Conservation (phyloP, 495 filamentous ascomycete genomes). For the Barbatosphaeria neglecta region DNA sequence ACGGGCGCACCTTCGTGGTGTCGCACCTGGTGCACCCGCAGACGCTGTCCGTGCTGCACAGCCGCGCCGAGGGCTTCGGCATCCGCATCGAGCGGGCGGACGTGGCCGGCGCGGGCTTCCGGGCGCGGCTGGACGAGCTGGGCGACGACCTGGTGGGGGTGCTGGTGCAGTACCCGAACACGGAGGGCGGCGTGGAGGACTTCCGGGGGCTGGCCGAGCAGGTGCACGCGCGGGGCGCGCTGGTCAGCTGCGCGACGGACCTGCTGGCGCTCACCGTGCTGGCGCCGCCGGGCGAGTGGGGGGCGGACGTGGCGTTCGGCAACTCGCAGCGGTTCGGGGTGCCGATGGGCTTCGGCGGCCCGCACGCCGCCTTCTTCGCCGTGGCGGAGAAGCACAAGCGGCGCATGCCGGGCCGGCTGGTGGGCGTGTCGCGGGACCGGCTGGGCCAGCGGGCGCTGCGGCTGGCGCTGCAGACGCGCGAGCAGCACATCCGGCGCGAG, state of each 20-base stretch:
- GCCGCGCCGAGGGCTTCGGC: slow-evolving; percentile 87
- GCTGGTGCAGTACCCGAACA: slow-evolving; percentile 90
- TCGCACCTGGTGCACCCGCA: slow-evolving; percentile 78
- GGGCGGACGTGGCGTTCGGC: slow-evolving; percentile 93
- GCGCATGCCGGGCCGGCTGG: slow-evolving; percentile 87
- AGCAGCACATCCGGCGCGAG: slow-evolving; percentile 94
- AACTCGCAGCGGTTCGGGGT: slow-evolving; percentile 93
- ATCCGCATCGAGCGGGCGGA: slow-evolving; percentile 68
- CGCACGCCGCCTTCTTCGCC: slow-evolving; percentile 96
- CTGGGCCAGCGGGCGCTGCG: slow-evolving; percentile 75
- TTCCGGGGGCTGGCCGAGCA: slow-evolving; percentile 62
- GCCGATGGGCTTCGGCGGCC: slow-evolving; percentile 87
- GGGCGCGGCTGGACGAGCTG: slow-evolving; percentile 54
- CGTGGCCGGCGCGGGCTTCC: slow-evolving; percentile 45
- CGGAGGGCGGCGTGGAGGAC: slow-evolving; percentile 68
- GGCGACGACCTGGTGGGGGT: slow-evolving; percentile 84
- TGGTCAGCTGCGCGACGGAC: slow-evolving; percentile 85
- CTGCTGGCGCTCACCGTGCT: slow-evolving; percentile 80
- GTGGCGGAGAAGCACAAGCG: slow-evolving; percentile 87
- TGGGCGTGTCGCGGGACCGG: slow-evolving; percentile 89
- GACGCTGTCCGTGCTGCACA: slow-evolving; percentile 75
- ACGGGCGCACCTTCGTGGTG: slow-evolving; percentile 72
- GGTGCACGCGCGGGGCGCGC: slow-evolving; percentile 69
- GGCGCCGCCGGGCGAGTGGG: slow-evolving; percentile 90
- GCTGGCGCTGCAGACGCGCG: slow-evolving; percentile 83